A percentile compares a stretch with the other conserved stretches of the same genome.
These are phyloP conservation scores for Solanum sparsipilum DNA, from an alignment of 257 asterid species.

Conservation along the genomic window DNA sequence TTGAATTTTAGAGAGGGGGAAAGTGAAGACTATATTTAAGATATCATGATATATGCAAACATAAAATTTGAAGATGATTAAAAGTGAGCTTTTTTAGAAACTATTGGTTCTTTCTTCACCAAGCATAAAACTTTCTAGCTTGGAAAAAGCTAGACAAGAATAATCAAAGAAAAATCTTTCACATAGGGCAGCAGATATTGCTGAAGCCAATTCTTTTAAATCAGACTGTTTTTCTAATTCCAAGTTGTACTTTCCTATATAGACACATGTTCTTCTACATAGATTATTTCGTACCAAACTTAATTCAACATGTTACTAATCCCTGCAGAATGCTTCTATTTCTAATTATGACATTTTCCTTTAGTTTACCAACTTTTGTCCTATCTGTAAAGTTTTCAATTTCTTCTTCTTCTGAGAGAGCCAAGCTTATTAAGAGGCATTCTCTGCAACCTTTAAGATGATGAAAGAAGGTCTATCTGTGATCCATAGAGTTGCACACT, in stretches of 20 bases:
- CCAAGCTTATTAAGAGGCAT: neutral
- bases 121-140: neutral
- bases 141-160: neutral
- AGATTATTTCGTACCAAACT: no score
- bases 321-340: neutral
- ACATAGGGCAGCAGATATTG: no score
- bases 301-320: no score
- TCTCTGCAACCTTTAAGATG: neutral
- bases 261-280: neutral
- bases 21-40: no score
- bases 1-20: no score
- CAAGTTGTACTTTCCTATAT: neutral
- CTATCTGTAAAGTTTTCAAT: neutral
- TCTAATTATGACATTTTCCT: neutral
- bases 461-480: no score
- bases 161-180: no score
- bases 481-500: neutral
- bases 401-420: neutral
- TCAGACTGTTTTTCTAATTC: neutral
- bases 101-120: neutral
- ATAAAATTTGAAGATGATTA: neutral
- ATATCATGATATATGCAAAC: neutral
- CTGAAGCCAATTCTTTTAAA: neutral
- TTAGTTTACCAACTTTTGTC: neutral
- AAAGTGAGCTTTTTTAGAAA: neutral